Evolutionary conservation across 1,139 yeast species (phyloP).

Genomic region (Groenewaldozyma sp.): DNA sequence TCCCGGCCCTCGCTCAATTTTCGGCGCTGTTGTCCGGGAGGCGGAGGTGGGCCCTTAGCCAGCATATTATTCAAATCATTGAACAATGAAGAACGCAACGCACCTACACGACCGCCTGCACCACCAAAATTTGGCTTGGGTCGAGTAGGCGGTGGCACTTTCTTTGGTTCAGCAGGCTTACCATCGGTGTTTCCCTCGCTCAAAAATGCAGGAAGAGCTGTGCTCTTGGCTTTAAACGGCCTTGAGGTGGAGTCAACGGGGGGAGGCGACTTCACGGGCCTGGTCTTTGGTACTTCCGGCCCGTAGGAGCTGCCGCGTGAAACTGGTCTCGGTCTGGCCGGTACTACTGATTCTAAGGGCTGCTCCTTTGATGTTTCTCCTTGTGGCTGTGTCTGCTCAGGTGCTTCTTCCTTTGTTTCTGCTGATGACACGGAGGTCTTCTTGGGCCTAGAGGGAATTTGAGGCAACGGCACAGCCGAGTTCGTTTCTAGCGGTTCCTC

Average conservation of each 20-base stretch:
- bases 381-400: too few species aligned
- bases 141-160: constrained; percentile 15
- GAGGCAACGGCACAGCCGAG: neutral
- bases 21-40: constrained; percentile 18
- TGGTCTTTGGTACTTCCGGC: too few species aligned
- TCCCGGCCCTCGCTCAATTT: constrained; percentile 7
- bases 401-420: too few species aligned
- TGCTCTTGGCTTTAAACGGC: too few species aligned
- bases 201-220: constrained; percentile 3
- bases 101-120: constrained; percentile 23
- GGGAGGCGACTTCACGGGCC: too few species aligned
- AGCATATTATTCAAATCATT: constrained; percentile 27
- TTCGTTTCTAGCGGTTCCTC: too few species aligned
- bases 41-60: constrained; percentile 28
- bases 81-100: constrained; percentile 27
- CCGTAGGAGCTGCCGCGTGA: too few species aligned
- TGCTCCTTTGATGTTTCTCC: too few species aligned
- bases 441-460: neutral
- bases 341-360: too few species aligned
- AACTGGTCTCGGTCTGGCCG: too few species aligned
- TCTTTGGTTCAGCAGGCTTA: constrained; percentile 9
- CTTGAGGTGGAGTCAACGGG: too few species aligned
- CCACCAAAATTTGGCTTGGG: constrained; percentile 18
- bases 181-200: constrained; percentile 1
- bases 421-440: neutral